Evolutionary conservation across 805 yeast species (phyloP).

Genomic region (Wickerhamiella brachini): DNA sequence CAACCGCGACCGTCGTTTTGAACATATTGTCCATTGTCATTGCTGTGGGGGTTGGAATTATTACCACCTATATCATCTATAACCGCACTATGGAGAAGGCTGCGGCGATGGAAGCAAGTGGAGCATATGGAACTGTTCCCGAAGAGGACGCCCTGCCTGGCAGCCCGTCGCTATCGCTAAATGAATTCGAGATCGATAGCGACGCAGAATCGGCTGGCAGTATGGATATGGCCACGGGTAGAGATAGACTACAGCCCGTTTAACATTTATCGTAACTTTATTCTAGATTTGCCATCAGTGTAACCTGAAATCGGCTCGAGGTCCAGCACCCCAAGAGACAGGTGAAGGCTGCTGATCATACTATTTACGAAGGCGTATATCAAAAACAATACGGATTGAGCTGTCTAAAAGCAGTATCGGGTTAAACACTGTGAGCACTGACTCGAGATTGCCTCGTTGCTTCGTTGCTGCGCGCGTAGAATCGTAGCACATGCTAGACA

Average conservation of each 20-base stretch:
- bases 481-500: conserved; percentile 71
- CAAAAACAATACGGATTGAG: too few relatives aligned
- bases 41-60: conserved; percentile 39
- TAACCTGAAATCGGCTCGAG: too few relatives aligned
- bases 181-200: background rate
- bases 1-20: conserved; percentile 37
- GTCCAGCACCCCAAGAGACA: too few relatives aligned
- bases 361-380: too few relatives aligned
- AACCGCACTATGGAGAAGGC: conserved; percentile 28
- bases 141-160: background rate
- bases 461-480: conserved; percentile 58
- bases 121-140: background rate
- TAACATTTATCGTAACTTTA: background rate
- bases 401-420: conserved; percentile 49
- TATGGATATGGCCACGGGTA: background rate
- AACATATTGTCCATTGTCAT: conserved; percentile 49
- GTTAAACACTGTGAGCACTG: conserved; percentile 58
- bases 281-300: background rate
- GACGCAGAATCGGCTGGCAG: background rate
- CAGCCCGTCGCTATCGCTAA: background rate
- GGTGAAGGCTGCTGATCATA: too few relatives aligned
- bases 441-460: conserved; percentile 38
- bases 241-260: background rate
- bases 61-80: conserved; percentile 58
- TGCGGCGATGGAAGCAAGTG: conserved; percentile 17